Conservation (phyloP, 129 eudicot species). For the Flaveria robusta region DNA sequence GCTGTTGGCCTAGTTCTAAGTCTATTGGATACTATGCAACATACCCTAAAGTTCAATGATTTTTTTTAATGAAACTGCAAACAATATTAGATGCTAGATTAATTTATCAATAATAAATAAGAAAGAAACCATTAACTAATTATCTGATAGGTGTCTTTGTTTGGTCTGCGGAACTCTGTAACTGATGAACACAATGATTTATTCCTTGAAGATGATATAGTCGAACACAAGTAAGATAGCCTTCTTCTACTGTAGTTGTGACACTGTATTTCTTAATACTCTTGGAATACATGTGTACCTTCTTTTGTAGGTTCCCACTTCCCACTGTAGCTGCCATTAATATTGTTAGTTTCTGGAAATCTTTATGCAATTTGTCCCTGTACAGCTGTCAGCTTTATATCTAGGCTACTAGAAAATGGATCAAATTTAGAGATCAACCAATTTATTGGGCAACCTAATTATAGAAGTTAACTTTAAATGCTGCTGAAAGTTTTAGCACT, state of each 20-base stretch:
- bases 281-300: not conserved
- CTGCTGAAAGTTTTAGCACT: constrained; percentile 4
- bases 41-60: not conserved
- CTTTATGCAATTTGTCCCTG: not conserved
- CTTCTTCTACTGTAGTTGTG: constrained; percentile 8
- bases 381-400: constrained; percentile 12
- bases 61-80: not conserved
- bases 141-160: constrained; percentile 30
- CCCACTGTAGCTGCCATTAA: no score
- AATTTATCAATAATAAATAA: not conserved
- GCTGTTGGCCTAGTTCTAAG: no score
- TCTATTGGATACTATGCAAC: no score
- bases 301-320: not conserved
- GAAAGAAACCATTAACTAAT: constrained; percentile 9
- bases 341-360: not conserved
- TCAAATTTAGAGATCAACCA: constrained; percentile 13
- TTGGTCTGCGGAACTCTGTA: constrained; percentile 35
- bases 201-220: constrained; percentile 45
- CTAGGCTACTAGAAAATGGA: not conserved
- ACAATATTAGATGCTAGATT: not conserved
- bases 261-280: constrained; percentile 1
- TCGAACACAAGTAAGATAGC: constrained; percentile 58
- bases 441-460: not conserved
- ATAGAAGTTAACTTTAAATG: constrained; percentile 1
- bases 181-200: constrained; percentile 38